phyloP scores from a whole-genome alignment of 2,329 filamentous ascomycete species.

The Pyrenochaeta sp. region DNA sequence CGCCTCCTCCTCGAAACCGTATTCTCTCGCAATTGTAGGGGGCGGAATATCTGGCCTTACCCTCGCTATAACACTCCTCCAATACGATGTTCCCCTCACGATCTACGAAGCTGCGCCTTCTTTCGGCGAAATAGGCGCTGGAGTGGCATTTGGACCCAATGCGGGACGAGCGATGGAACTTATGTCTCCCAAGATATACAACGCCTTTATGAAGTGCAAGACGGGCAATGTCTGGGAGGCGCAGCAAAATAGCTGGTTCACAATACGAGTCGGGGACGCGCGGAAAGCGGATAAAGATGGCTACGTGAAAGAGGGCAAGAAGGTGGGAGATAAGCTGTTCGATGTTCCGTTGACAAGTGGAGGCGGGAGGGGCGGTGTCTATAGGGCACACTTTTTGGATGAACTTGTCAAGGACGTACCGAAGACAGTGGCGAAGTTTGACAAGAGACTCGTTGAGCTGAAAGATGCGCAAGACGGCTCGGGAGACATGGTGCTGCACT shows the following conservation, averaged over 20 bases:
- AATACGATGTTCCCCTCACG: conserved; percentile 56
- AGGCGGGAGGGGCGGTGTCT: conserved; percentile 49
- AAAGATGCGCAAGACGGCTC: conserved; percentile 40
- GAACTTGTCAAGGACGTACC: conserved; percentile 61
- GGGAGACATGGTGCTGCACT: conserved; percentile 49
- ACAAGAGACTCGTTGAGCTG: conserved; percentile 50
- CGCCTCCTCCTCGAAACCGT: conserved; percentile 40
- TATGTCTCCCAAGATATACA: conserved; percentile 55
- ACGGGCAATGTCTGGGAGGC: conserved; percentile 49
- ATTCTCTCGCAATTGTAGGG: conserved; percentile 65
- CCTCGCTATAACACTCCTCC: conserved; percentile 62
- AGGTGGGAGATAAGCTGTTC: conserved; percentile 42
- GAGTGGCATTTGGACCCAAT: conserved; percentile 65
- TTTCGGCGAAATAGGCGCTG: conserved; percentile 68
- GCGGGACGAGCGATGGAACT: conserved; percentile 63
- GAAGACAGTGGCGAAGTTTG: conserved; percentile 52
- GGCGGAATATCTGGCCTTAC: conserved; percentile 67
- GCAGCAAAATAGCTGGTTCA: conserved; percentile 39
- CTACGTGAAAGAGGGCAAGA: conserved; percentile 35
- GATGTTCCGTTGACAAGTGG: conserved; percentile 34
- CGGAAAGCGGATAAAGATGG: conserved; percentile 42
- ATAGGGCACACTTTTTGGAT: conserved; percentile 61
- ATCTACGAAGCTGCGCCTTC: conserved; percentile 65
- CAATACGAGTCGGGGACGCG: conserved; percentile 42
- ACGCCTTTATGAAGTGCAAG: conserved; percentile 53